These are phyloP conservation scores for Trichosporon sp. DNA, from an alignment of 1,284 basidiomycete genomes.

Conservation along the genomic window DNA sequence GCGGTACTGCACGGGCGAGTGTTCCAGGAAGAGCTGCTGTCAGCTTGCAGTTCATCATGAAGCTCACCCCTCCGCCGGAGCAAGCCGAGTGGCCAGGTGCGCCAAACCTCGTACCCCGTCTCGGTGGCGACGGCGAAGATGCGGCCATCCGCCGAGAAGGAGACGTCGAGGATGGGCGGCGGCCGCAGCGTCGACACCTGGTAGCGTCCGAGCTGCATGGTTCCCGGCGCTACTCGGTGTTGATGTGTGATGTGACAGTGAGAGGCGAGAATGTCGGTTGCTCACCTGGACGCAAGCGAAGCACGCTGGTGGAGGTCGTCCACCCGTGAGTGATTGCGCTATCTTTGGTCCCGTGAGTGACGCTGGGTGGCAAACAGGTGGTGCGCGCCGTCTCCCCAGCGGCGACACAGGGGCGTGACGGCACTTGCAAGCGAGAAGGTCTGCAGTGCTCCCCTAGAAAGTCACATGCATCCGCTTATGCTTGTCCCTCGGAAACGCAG, in stretches of 20 bases:
- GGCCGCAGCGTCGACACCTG: slow-evolving; percentile 74
- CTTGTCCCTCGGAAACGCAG: not conserved
- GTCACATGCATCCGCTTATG: not conserved
- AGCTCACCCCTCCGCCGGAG: slow-evolving; percentile 70
- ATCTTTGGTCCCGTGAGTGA: slow-evolving; percentile 2
- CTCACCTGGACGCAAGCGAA: not conserved
- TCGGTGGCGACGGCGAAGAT: slow-evolving; percentile 80
- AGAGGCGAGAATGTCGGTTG: not conserved
- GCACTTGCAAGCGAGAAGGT: not conserved
- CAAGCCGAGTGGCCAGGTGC: slow-evolving; percentile 68
- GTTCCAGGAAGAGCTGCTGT: slow-evolving; percentile 57
- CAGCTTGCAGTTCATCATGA: not conserved
- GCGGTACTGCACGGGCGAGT: slow-evolving; percentile 67
- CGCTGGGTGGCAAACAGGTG: not conserved
- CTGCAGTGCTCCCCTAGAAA: not conserved
- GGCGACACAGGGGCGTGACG: not conserved
- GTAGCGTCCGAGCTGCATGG: slow-evolving; percentile 84
- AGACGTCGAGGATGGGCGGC: slow-evolving; percentile 68
- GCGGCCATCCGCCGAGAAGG: slow-evolving; percentile 64
- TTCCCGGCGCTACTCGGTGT: not conserved
- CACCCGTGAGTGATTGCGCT: not conserved
- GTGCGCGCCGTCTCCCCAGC: not conserved
- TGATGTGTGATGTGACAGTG: not conserved
- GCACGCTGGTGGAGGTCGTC: not conserved
- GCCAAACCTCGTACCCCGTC: slow-evolving; percentile 81